A percentile compares a stretch with the other conserved stretches of the same genome.
phyloP scores from a whole-genome alignment of 2,329 filamentous ascomycete genomes.

The Neopestalotiopsis clavispora region DNA sequence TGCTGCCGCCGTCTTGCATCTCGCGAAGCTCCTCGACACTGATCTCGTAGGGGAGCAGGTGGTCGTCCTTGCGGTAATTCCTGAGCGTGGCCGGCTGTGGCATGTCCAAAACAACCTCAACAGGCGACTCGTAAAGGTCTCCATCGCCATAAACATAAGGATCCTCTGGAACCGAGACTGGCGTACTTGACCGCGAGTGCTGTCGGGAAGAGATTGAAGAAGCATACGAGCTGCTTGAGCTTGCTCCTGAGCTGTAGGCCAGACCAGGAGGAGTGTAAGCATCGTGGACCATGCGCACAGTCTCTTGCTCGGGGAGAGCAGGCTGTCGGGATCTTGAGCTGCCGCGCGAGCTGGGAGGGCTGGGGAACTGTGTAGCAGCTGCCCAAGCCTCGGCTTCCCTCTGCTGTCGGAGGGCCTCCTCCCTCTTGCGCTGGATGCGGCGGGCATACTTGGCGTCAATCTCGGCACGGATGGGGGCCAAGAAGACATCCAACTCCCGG shows the following conservation, averaged over 20 bases:
- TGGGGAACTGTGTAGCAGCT: constrained; percentile 43
- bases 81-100: constrained; percentile 43
- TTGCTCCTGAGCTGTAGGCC: constrained; percentile 42
- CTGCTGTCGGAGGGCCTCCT: constrained; percentile 45
- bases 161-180: constrained; percentile 49
- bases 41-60: constrained; percentile 60
- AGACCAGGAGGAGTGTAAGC: constrained; percentile 53
- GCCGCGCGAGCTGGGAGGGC: constrained; percentile 51
- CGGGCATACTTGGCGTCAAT: constrained; percentile 56
- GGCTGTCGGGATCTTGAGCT: constrained; percentile 43
- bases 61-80: constrained; percentile 33
- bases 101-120: constrained; percentile 48
- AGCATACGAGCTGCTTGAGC: constrained; percentile 53
- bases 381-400: constrained; percentile 47
- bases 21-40: constrained; percentile 56
- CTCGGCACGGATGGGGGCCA: constrained; percentile 77
- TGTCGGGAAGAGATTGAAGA: constrained; percentile 52
- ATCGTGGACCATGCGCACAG: constrained; percentile 43
- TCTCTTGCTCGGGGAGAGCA: constrained; percentile 36
- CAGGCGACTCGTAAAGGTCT: constrained; percentile 55
- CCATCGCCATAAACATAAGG: constrained; percentile 45
- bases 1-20: constrained; percentile 49
- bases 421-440: constrained; percentile 50
- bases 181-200: constrained; percentile 56
- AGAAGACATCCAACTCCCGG: constrained; percentile 83